Evolutionary conservation across 768 basidiomycete species (phyloP).

Genomic region (Myochromella boudieri): DNA sequence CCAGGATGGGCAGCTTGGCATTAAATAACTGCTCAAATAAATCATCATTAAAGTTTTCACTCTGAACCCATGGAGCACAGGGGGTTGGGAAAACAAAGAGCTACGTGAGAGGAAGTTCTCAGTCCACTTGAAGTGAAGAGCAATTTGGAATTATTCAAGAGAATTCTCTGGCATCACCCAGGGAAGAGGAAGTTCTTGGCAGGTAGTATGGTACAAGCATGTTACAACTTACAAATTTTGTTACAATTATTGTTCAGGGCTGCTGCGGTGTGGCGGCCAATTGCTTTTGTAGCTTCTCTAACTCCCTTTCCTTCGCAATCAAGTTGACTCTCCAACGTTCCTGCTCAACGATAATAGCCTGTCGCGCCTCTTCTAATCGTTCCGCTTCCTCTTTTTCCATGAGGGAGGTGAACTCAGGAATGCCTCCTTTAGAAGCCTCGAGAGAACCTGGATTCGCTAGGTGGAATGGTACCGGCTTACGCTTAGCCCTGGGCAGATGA

Average conservation of each 20-base stretch:
- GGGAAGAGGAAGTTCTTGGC: too few species aligned
- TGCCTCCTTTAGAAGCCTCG: constrained; percentile 63
- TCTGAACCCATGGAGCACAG: too few species aligned
- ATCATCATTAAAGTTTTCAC: background rate
- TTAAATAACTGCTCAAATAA: constrained; percentile 26
- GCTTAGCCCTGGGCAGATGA: constrained; percentile 63
- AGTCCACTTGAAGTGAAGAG: too few species aligned
- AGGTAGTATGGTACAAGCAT: constrained; percentile 9
- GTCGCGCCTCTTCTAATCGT: constrained; percentile 73
- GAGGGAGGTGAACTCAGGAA: constrained; percentile 79
- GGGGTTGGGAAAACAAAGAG: too few species aligned
- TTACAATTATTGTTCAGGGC: background rate
- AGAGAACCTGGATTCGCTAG: constrained; percentile 59
- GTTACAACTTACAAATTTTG: too few species aligned
- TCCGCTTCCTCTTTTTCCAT: constrained; percentile 91
- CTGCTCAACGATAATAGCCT: constrained; percentile 70
- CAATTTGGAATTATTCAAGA: too few species aligned
- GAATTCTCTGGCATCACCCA: too few species aligned
- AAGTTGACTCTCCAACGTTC: constrained; percentile 67
- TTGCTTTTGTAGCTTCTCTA: constrained; percentile 66
- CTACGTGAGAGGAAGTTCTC: too few species aligned
- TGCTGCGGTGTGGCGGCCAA: constrained; percentile 27
- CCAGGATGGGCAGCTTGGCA: constrained; percentile 88
- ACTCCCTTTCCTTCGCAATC: constrained; percentile 81
- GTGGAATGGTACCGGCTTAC: constrained; percentile 72